A percentile compares a stretch with the other conserved stretches of the same genome.
Evolutionary conservation across 768 basidiomycete genomes (phyloP).

Genomic region (Tricholoma sp.): DNA sequence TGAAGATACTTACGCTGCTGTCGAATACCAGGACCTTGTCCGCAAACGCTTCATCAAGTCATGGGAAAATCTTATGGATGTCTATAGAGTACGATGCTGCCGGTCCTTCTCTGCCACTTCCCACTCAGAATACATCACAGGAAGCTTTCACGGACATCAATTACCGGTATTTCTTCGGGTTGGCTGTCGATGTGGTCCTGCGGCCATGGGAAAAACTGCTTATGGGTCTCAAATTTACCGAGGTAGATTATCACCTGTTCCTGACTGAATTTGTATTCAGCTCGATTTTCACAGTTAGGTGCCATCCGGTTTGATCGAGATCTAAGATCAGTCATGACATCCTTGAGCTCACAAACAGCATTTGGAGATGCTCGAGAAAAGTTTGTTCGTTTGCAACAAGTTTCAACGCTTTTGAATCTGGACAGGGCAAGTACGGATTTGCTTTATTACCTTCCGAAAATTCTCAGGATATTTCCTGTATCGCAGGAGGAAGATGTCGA

Average conservation of each 20-base stretch:
- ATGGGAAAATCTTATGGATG: conserved; percentile 85
- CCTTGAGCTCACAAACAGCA: conserved; percentile 81
- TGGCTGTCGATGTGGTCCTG: conserved; percentile 84
- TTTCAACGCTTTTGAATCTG: conserved; percentile 86
- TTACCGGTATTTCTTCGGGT: conserved; percentile 79
- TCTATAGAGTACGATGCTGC: conserved; percentile 64
- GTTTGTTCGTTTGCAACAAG: conserved; percentile 88
- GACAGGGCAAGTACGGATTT: conserved; percentile 52
- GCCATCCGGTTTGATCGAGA: conserved; percentile 95
- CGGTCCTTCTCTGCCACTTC: background rate
- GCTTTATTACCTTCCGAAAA: background rate
- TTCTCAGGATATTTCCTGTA: background rate
- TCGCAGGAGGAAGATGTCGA: conserved; percentile 88
- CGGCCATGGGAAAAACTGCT: conserved; percentile 94
- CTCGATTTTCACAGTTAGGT: conserved; percentile 58
- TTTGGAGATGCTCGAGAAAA: conserved; percentile 92
- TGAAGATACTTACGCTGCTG: conserved; percentile 77
- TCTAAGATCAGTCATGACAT: conserved; percentile 75
- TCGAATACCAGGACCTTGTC: conserved; percentile 83
- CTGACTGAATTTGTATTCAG: background rate
- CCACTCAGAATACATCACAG: conserved; percentile 31
- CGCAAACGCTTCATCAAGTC: conserved; percentile 85
- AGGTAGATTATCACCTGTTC: conserved; percentile 43
- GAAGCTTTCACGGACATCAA: conserved; percentile 85
- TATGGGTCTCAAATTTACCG: conserved; percentile 76